These are phyloP conservation scores for Epichloe baconii DNA, from an alignment of 2,329 filamentous ascomycete species.

Conservation along the genomic window DNA sequence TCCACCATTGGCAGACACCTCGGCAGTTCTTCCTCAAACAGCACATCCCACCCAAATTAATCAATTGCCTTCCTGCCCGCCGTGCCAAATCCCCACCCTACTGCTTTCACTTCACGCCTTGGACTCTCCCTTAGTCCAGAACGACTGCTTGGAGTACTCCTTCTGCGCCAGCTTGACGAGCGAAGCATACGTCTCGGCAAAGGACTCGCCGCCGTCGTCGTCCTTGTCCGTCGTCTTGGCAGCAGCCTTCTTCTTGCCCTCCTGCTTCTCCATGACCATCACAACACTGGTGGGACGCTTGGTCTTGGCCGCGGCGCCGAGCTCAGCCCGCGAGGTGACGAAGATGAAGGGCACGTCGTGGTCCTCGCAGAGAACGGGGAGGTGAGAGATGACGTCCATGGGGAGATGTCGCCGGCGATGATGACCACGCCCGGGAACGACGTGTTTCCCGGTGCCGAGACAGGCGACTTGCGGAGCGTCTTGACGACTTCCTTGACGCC, in stretches of 20 bases:
- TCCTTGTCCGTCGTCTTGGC: constrained; percentile 31
- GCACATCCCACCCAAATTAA: neutral
- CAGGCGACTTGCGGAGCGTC: constrained; percentile 81
- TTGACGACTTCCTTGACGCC: constrained; percentile 99
- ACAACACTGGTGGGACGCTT: constrained; percentile 95
- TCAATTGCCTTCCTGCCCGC: neutral
- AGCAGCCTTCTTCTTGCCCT: constrained; percentile 31
- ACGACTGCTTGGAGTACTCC: constrained; percentile 45
- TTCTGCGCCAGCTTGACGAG: constrained; percentile 54
- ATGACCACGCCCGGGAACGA: constrained; percentile 65
- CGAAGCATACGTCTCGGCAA: constrained; percentile 49
- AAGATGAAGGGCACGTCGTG: constrained; percentile 96
- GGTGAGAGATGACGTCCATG: constrained; percentile 96
- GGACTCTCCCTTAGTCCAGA: constrained; percentile 30
- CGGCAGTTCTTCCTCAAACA: neutral
- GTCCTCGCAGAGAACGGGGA: constrained; percentile 95
- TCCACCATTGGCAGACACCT: neutral
- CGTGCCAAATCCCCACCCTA: too few relatives aligned
- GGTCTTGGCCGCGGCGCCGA: constrained; percentile 84
- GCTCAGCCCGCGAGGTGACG: constrained; percentile 80
- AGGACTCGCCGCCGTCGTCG: constrained; percentile 41
- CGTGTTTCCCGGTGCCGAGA: constrained; percentile 50
- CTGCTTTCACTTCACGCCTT: constrained; percentile 11
- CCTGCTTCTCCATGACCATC: constrained; percentile 58
- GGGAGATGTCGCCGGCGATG: constrained; percentile 93